These are phyloP conservation scores for Aplosporella prunicola DNA, from an alignment of 2,329 filamentous ascomycete genomes.

Conservation along the genomic window DNA sequence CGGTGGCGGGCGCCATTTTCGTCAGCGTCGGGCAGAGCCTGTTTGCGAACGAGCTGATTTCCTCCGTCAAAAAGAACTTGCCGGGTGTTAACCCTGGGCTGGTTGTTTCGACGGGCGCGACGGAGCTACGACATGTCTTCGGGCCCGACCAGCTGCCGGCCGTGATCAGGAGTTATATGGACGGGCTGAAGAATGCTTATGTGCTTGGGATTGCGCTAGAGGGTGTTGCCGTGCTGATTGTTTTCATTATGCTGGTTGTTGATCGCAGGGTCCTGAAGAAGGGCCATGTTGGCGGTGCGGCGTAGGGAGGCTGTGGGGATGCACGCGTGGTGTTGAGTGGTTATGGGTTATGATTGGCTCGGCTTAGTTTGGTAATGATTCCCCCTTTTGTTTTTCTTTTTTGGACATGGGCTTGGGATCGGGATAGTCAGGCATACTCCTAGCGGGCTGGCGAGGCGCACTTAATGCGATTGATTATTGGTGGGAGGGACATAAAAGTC, in stretches of 20 bases:
- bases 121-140: conserved; percentile 31
- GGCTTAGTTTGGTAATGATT: too few species aligned
- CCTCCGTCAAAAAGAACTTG: conserved; percentile 22
- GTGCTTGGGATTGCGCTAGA: conserved; percentile 9
- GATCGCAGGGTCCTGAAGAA: conserved; percentile 8
- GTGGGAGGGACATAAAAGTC: too few species aligned
- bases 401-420: too few species aligned
- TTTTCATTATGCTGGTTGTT: not conserved
- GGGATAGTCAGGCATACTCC: too few species aligned
- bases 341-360: too few species aligned
- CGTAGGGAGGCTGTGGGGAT: too few species aligned
- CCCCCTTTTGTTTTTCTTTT: too few species aligned
- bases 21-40: conserved; percentile 33
- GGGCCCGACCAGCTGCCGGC: conserved; percentile 15
- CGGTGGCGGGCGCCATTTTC: conserved; percentile 34
- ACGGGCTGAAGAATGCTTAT: conserved; percentile 16
- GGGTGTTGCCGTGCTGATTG: conserved; percentile 4
- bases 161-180: conserved; percentile 18
- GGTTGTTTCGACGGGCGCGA: conserved; percentile 36
- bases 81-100: conserved; percentile 25
- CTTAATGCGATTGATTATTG: too few species aligned
- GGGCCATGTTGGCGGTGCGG: conserved; percentile 2
- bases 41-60: conserved; percentile 34
- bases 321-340: too few species aligned
- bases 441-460: too few species aligned